A percentile compares a stretch with the other conserved stretches of the same genome.
Conservation (phyloP, 129 eudicot species). For the Tagetes erecta region DNA sequence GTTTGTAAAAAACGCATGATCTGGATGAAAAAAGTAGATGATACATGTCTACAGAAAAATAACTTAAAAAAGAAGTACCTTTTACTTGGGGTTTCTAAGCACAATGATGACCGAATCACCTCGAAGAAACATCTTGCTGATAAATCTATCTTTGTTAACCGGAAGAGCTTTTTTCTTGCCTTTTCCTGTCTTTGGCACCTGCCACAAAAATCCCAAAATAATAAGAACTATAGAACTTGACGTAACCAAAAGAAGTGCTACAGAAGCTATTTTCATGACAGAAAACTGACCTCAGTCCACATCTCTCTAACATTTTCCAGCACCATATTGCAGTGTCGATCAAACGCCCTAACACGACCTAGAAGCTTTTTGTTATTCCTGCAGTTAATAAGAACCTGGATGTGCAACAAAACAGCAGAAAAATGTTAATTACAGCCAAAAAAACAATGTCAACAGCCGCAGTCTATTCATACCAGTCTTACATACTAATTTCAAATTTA, state of each 20-base stretch:
- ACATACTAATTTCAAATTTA: neutral
- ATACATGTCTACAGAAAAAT: no score
- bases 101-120: slow-evolving; percentile 97
- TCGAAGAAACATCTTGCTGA: slow-evolving; percentile 95
- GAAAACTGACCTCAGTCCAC: slow-evolving; percentile 89
- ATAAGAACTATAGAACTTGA: slow-evolving; percentile 4
- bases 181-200: slow-evolving; percentile 96
- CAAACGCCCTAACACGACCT: slow-evolving; percentile 96
- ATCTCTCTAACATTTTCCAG: slow-evolving; percentile 96
- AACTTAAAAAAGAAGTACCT: slow-evolving; percentile 24
- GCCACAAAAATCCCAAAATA: neutral
- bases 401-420: neutral
- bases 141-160: slow-evolving; percentile 88
- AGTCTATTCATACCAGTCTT: neutral
- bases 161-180: slow-evolving; percentile 97
- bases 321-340: slow-evolving; percentile 97
- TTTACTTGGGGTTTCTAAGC: slow-evolving; percentile 87
- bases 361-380: slow-evolving; percentile 85
- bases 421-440: neutral
- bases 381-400: slow-evolving; percentile 83
- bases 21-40: no score
- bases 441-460: neutral
- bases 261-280: neutral
- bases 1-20: slow-evolving; percentile 1
- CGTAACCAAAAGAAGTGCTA: neutral